phyloP scores from a whole-genome alignment of 768 basidiomycete genomes.

The Russula sp. region DNA sequence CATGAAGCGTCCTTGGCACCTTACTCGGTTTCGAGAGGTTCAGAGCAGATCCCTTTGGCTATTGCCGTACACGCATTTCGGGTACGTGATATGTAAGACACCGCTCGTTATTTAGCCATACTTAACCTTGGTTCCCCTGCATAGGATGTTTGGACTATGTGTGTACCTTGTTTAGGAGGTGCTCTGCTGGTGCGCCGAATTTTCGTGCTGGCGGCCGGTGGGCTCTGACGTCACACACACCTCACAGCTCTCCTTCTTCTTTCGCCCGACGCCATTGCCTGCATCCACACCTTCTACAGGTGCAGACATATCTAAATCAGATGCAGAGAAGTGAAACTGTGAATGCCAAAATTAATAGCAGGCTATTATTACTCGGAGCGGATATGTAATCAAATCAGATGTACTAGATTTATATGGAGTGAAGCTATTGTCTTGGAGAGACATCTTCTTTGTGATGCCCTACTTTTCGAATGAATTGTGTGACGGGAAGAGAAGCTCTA shows the following conservation, averaged over 20 bases:
- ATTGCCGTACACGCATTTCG: slow-evolving; percentile 13
- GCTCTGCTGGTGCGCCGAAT: slow-evolving; percentile 17
- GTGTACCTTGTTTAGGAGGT: slow-evolving; percentile 20
- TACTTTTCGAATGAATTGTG: neutral
- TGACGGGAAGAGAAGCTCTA: neutral
- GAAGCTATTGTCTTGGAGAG: neutral
- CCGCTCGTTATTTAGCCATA: slow-evolving; percentile 2
- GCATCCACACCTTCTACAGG: neutral
- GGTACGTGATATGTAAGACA: slow-evolving; percentile 7
- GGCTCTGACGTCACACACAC: slow-evolving; percentile 5
- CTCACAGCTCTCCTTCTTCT: slow-evolving; percentile 15
- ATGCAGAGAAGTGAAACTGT: neutral
- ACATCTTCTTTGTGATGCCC: neutral
- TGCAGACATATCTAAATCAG: neutral
- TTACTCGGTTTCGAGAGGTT: neutral
- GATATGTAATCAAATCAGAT: slow-evolving; percentile 10
- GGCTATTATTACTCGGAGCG: neutral
- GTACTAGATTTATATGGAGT: neutral
- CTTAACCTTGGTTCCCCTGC: slow-evolving; percentile 2
- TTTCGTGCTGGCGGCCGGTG: neutral
- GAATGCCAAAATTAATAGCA: neutral
- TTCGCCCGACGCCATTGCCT: slow-evolving; percentile 14
- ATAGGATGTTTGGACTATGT: slow-evolving; percentile 21
- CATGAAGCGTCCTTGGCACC: neutral
- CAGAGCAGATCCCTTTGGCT: slow-evolving; percentile 1